Evolutionary conservation across 2,329 filamentous ascomycete species (phyloP).

Genomic region (Penicillium decumbens): DNA sequence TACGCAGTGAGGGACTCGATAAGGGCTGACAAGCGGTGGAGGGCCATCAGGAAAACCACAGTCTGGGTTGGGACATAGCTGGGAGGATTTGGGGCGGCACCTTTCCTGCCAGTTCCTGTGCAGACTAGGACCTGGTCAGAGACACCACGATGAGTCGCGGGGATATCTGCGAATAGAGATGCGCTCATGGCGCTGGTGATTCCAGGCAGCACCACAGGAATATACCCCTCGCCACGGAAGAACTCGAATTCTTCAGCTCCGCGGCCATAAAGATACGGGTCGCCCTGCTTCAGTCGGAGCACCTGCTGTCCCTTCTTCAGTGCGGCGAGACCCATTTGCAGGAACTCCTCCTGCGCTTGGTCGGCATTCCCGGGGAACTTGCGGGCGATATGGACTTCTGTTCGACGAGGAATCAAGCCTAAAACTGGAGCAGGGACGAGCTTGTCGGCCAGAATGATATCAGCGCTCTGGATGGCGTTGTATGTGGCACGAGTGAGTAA

Average conservation of each 20-base stretch:
- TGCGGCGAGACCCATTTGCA: slow-evolving; percentile 69
- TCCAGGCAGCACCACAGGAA: slow-evolving; percentile 73
- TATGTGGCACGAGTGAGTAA: slow-evolving; percentile 67
- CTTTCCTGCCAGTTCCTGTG: slow-evolving; percentile 91
- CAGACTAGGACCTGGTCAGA: slow-evolving; percentile 94
- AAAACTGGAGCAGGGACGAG: slow-evolving; percentile 71
- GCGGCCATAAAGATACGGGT: slow-evolving; percentile 92
- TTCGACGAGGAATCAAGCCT: slow-evolving; percentile 83
- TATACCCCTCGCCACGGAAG: slow-evolving; percentile 68
- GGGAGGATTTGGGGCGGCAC: slow-evolving; percentile 74
- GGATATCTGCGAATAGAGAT: slow-evolving; percentile 82
- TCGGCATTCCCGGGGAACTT: slow-evolving; percentile 99
- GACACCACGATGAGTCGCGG: slow-evolving; percentile 80
- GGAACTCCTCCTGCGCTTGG: slow-evolving; percentile 82
- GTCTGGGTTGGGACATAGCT: slow-evolving; percentile 72
- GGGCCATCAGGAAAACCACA: slow-evolving; percentile 89
- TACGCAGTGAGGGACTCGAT: slow-evolving; percentile 61
- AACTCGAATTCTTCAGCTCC: slow-evolving; percentile 89
- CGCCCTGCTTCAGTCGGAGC: slow-evolving; percentile 87
- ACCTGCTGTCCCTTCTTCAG: slow-evolving; percentile 69
- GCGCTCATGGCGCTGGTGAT: slow-evolving; percentile 85
- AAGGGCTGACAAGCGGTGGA: slow-evolving; percentile 75
- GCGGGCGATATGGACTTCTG: slow-evolving; percentile 82
- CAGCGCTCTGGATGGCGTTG: slow-evolving; percentile 46
- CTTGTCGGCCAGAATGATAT: slow-evolving; percentile 51